These are phyloP conservation scores for Aspergillus sp. DNA, from an alignment of 2,329 filamentous ascomycete genomes.

Conservation along the genomic window DNA sequence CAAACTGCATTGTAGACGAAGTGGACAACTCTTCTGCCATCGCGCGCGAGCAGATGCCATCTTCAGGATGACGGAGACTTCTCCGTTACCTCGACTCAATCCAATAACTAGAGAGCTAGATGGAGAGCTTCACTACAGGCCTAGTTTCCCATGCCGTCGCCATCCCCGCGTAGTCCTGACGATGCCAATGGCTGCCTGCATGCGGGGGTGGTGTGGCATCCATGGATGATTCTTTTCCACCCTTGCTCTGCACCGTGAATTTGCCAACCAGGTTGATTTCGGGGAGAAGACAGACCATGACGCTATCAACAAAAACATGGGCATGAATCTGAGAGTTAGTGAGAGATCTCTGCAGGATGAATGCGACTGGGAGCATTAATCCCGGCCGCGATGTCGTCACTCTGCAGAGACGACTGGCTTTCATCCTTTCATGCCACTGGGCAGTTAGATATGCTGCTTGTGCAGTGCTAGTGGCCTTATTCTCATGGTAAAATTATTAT, in stretches of 20 bases:
- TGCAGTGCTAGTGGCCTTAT: background rate
- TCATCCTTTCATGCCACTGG: background rate
- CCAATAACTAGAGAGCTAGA: background rate
- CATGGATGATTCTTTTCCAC: no score
- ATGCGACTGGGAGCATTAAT: slow-evolving; percentile 5
- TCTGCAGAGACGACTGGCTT: slow-evolving; percentile 1
- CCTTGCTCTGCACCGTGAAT: background rate
- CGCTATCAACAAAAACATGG: background rate
- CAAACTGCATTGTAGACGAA: background rate
- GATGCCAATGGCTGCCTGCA: background rate
- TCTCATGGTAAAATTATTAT: background rate
- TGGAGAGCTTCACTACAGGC: background rate
- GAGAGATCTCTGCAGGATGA: slow-evolving; percentile 15
- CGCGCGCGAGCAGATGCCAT: background rate
- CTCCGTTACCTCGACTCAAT: background rate
- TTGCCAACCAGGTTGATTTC: background rate
- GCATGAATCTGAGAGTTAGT: background rate
- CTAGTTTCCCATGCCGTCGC: background rate
- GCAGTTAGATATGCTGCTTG: slow-evolving; percentile 1
- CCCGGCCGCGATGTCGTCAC: slow-evolving; percentile 13
- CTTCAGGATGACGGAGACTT: slow-evolving; percentile 3
- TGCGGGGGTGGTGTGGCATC: background rate
- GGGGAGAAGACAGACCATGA: slow-evolving; percentile 4
- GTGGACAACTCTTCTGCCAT: no score
- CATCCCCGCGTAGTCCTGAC: background rate